Evolutionary conservation across 768 basidiomycete genomes (phyloP).

Genomic region (Phallus indusiatus): DNA sequence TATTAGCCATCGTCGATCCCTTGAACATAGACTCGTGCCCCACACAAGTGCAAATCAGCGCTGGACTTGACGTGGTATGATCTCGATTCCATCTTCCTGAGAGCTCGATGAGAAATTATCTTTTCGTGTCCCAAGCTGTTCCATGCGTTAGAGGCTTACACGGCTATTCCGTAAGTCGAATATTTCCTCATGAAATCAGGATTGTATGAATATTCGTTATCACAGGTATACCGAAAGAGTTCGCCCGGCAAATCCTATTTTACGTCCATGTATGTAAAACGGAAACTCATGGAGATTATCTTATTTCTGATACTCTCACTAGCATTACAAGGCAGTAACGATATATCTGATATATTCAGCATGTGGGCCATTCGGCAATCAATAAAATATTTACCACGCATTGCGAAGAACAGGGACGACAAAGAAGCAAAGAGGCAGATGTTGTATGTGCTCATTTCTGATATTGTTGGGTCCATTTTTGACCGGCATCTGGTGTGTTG

Average conservation of each 20-base stretch:
- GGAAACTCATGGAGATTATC: background rate
- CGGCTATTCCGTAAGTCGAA: conserved; percentile 72
- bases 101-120: background rate
- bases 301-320: background rate
- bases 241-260: conserved; percentile 83
- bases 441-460: conserved; percentile 46
- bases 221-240: conserved; percentile 89
- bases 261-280: conserved; percentile 42
- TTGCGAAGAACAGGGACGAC: conserved; percentile 72
- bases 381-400: conserved; percentile 78
- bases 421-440: conserved; percentile 81
- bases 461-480: background rate
- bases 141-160: conserved; percentile 92
- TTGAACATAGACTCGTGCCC: conserved; percentile 89
- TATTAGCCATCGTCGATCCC: conserved; percentile 79
- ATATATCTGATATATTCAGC: conserved; percentile 92
- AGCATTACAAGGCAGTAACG: conserved; percentile 89
- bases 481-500: background rate
- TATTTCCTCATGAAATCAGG: background rate
- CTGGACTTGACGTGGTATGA: conserved; percentile 76
- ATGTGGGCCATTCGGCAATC: conserved; percentile 88
- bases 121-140: conserved; percentile 38
- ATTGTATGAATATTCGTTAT: conserved; percentile 2
- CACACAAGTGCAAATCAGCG: conserved; percentile 83
- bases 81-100: background rate